These are phyloP conservation scores for Kodamaea nitidulidarum DNA, from an alignment of 805 yeast genomes.

Conservation along the genomic window DNA sequence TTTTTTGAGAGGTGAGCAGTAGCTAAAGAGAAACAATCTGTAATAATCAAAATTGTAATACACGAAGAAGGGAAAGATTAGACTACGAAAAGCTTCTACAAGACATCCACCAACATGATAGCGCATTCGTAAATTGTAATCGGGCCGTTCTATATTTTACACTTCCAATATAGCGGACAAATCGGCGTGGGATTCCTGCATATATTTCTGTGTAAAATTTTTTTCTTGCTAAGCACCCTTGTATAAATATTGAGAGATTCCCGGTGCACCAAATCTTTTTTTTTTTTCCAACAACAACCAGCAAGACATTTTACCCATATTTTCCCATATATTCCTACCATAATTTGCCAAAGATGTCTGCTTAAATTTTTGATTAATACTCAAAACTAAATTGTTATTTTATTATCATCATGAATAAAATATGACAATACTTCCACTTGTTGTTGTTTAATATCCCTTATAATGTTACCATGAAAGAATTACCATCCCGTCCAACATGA, in stretches of 20 bases:
- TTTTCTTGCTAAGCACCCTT: neutral
- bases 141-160: too few species aligned
- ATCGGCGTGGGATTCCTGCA: neutral
- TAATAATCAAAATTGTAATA: too few species aligned
- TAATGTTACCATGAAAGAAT: slow-evolving; percentile 8
- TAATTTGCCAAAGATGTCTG: slow-evolving; percentile 9
- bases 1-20: too few species aligned
- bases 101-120: too few species aligned
- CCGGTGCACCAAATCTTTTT: neutral
- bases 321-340: slow-evolving; percentile 6
- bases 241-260: slow-evolving; percentile 11
- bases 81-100: too few species aligned
- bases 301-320: neutral
- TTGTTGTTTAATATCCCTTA: slow-evolving; percentile 5
- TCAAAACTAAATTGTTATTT: slow-evolving; percentile 7
- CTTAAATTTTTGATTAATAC: slow-evolving; percentile 5
- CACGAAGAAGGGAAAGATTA: too few species aligned
- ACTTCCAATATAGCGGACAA: too few species aligned
- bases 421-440: slow-evolving; percentile 4
- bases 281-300: slow-evolving; percentile 10
- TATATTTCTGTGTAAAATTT: slow-evolving; percentile 8
- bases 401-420: slow-evolving; percentile 3
- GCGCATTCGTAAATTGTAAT: too few species aligned
- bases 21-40: too few species aligned
- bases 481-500: slow-evolving; percentile 10